These are phyloP conservation scores for Porpolomopsis calyptriformis DNA, from an alignment of 768 basidiomycete species.

Conservation along the genomic window DNA sequence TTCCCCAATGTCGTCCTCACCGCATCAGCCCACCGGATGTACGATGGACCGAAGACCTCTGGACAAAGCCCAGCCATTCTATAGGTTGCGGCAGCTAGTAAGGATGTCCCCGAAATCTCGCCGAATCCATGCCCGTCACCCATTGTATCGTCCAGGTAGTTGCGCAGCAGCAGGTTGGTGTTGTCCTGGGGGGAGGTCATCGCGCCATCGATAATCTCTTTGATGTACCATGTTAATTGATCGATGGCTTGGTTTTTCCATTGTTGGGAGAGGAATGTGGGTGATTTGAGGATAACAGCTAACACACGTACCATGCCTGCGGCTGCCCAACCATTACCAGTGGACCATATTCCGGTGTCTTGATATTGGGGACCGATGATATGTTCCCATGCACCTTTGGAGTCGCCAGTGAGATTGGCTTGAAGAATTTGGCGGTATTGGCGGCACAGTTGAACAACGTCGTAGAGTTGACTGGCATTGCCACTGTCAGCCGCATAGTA, in stretches of 20 bases:
- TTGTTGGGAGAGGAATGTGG: neutral
- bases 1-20: slow-evolving; percentile 4
- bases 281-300: slow-evolving; percentile 16
- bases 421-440: slow-evolving; percentile 42
- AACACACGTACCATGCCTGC: slow-evolving; percentile 79
- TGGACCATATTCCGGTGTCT: slow-evolving; percentile 73
- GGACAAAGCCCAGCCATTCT: slow-evolving; percentile 48
- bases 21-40: slow-evolving; percentile 49
- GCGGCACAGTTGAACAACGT: slow-evolving; percentile 65
- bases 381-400: slow-evolving; percentile 65
- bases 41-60: slow-evolving; percentile 37
- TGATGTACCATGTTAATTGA: neutral
- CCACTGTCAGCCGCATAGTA: slow-evolving; percentile 61
- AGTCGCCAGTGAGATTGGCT: neutral
- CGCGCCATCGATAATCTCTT: neutral
- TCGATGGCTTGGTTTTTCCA: neutral
- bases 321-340: slow-evolving; percentile 87
- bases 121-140: slow-evolving; percentile 40
- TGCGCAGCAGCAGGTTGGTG: slow-evolving; percentile 39
- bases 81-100: slow-evolving; percentile 69
- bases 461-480: slow-evolving; percentile 55
- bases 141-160: slow-evolving; percentile 51
- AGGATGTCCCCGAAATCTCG: slow-evolving; percentile 62
- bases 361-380: slow-evolving; percentile 41
- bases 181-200: slow-evolving; percentile 49